A percentile compares a stretch with the other conserved stretches of the same genome.
Evolutionary conservation across 768 basidiomycete genomes (phyloP).

Genomic region (Amanita jacksonii): DNA sequence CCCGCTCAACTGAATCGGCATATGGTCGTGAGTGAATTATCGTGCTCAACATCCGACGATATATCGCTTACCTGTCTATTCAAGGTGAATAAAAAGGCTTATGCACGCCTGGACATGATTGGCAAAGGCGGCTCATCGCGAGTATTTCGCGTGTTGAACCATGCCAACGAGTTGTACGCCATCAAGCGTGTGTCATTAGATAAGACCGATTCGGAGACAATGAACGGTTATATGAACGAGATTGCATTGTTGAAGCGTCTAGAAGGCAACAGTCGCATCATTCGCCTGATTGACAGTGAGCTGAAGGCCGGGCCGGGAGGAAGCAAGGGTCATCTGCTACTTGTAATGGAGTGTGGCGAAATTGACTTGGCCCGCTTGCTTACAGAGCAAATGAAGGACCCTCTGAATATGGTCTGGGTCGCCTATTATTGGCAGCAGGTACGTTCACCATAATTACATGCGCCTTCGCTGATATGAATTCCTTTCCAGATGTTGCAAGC

Average conservation of each 20-base stretch:
- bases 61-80: not conserved
- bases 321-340: conserved; percentile 63
- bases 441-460: conserved; percentile 11
- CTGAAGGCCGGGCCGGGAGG: conserved; percentile 64
- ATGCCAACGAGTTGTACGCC: conserved; percentile 70
- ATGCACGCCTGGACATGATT: conserved; percentile 80
- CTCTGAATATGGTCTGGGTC: conserved; percentile 88
- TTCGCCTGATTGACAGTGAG: conserved; percentile 86
- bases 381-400: conserved; percentile 74
- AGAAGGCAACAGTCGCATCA: conserved; percentile 89
- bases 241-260: conserved; percentile 88
- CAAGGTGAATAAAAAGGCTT: conserved; percentile 74
- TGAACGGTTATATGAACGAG: conserved; percentile 93
- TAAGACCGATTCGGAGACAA: conserved; percentile 80
- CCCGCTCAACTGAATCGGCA: conserved; percentile 31
- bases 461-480: not conserved
- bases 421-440: conserved; percentile 98
- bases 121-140: conserved; percentile 95
- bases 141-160: conserved; percentile 84
- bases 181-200: conserved; percentile 90
- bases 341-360: conserved; percentile 98
- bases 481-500: conserved; percentile 84
- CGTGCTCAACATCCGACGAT: not conserved
- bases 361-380: conserved; percentile 81
- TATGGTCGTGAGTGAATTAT: conserved; percentile 25